Evolutionary conservation across 768 basidiomycete genomes (phyloP).

Genomic region (Chlorophyllum brunneum): DNA sequence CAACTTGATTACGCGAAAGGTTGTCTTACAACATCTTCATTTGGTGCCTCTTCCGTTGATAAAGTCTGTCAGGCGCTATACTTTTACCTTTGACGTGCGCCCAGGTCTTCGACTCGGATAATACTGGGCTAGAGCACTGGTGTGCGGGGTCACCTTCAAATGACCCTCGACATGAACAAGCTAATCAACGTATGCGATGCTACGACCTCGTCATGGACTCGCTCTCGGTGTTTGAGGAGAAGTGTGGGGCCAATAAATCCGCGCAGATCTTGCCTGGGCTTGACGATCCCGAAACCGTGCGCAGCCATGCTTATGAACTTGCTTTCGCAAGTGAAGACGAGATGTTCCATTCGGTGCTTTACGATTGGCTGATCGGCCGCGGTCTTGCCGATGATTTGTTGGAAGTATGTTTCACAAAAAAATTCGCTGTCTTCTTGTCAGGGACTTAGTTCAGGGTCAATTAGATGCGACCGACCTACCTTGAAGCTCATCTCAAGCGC

Average conservation of each 20-base stretch:
- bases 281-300: conserved; percentile 66
- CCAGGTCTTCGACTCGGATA: conserved; percentile 69
- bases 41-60: background rate
- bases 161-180: conserved; percentile 56
- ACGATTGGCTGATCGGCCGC: conserved; percentile 87
- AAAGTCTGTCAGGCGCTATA: conserved; percentile 59
- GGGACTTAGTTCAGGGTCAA: conserved; percentile 7
- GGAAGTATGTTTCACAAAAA: conserved; percentile 53
- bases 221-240: conserved; percentile 74
- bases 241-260: conserved; percentile 30
- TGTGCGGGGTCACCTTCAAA: conserved; percentile 49
- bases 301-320: conserved; percentile 81
- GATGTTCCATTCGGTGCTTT: conserved; percentile 90
- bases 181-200: conserved; percentile 62
- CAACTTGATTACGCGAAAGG: conserved; percentile 81
- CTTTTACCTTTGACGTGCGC: conserved; percentile 86
- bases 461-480: conserved; percentile 81
- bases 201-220: conserved; percentile 85
- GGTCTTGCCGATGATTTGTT: conserved; percentile 84
- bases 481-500: conserved; percentile 83
- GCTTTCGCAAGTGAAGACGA: conserved; percentile 85
- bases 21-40: conserved; percentile 21
- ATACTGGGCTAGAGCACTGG: conserved; percentile 76
- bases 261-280: conserved; percentile 23
- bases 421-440: background rate